These are phyloP conservation scores for Coemansia sp. DNA, from an alignment of 192 early-diverging fungal species.

Conservation along the genomic window DNA sequence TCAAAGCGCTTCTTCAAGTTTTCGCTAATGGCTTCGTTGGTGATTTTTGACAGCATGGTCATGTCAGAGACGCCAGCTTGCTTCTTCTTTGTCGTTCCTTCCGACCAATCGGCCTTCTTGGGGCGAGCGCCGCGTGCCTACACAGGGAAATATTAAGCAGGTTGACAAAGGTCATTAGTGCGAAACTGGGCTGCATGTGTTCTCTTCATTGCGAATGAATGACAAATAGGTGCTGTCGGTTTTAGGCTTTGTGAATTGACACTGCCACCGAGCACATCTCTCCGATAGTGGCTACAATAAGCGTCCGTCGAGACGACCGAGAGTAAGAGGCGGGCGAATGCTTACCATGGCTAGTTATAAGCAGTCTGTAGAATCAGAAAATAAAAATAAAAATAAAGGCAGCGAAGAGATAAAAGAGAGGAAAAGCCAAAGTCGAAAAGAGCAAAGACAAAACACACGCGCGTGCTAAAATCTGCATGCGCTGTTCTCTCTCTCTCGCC, in stretches of 20 bases:
- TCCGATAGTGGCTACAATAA: background rate
- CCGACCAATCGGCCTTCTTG: constrained; percentile 75
- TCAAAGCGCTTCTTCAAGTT: constrained; percentile 91
- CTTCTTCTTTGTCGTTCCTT: constrained; percentile 72
- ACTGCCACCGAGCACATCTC: constrained; percentile 2
- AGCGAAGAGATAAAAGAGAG: constrained; percentile 5
- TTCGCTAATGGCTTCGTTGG: constrained; percentile 92
- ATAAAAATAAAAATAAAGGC: constrained; percentile 5
- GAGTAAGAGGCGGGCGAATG: background rate
- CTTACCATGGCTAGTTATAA: constrained; percentile 34
- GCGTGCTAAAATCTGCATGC: background rate
- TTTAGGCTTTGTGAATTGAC: background rate
- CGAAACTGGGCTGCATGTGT: background rate
- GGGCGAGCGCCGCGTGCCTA: constrained; percentile 52
- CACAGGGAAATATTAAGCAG: background rate
- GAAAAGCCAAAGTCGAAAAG: background rate
- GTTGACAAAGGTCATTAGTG: background rate
- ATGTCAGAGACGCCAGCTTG: constrained; percentile 85
- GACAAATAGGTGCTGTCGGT: background rate
- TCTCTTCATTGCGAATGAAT: background rate
- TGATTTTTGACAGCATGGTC: constrained; percentile 92
- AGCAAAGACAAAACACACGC: constrained; percentile 1
- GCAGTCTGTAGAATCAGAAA: constrained; percentile 16
- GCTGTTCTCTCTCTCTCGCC: background rate
- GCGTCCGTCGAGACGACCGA: background rate